phyloP scores from a whole-genome alignment of 768 basidiomycete species.

The Termitomyces sp. region DNA sequence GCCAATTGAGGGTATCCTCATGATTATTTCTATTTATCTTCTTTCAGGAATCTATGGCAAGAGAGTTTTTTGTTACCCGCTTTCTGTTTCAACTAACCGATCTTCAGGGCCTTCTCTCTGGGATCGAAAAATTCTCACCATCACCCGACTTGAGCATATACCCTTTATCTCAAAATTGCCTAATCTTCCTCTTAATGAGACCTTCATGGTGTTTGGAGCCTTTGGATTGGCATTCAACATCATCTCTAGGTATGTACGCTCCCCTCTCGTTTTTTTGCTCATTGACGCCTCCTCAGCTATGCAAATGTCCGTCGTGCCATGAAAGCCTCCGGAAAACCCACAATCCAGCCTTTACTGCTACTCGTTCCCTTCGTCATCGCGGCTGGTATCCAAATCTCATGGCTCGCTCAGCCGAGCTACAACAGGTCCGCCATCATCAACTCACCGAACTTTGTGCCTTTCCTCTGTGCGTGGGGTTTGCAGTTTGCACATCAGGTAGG shows the following conservation, averaged over 20 bases:
- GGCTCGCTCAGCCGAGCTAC: constrained; percentile 71
- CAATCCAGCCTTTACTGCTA: constrained; percentile 58
- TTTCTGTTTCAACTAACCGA: neutral
- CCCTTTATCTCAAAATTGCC: constrained; percentile 51
- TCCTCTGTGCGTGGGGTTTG: constrained; percentile 90
- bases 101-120: constrained; percentile 71
- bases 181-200: constrained; percentile 75
- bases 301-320: constrained; percentile 71
- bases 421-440: constrained; percentile 67
- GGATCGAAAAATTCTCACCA: constrained; percentile 66
- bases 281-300: constrained; percentile 46
- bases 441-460: constrained; percentile 79
- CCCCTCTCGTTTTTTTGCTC: neutral
- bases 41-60: constrained; percentile 75
- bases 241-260: constrained; percentile 47
- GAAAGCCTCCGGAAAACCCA: constrained; percentile 33
- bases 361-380: constrained; percentile 81
- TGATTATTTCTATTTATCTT: constrained; percentile 74
- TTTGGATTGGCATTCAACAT: constrained; percentile 80
- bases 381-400: constrained; percentile 68
- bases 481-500: constrained; percentile 91
- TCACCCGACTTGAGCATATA: constrained; percentile 53
- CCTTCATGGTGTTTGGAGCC: constrained; percentile 81
- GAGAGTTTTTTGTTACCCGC: constrained; percentile 15
- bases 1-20: constrained; percentile 92